Evolutionary conservation across 2,329 filamentous ascomycete species (phyloP), one percentile per base, ranked within the genome.

Genomic region (Trichophyton equinum): DNA sequence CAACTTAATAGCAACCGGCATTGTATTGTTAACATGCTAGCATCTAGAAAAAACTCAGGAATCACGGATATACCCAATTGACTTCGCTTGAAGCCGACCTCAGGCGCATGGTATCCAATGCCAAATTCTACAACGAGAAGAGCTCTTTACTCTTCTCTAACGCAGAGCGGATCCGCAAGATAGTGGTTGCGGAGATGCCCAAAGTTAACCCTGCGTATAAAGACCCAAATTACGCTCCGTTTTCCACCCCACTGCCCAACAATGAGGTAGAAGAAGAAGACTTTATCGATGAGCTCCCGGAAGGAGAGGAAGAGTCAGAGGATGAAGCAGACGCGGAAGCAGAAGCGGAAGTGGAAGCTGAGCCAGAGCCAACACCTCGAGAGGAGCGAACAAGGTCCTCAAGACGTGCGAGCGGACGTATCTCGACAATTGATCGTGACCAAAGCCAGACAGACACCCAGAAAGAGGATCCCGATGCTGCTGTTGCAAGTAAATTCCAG

Each of bases 101-200:
- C 70, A 95, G 94, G 77, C 85, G 90, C 64, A 88, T 96, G 81
- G 87, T 95, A 60, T 81, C 84, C 65, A 96, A 95, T 69, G 89
- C 88, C 40, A 95, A 95, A 73, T 85, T 89, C 60, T 94, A 84
- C 75, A 92, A 92, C 69, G 80, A 85, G 62, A 86, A 86, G 66
- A 82, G 81, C 49, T 89, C 88, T 0, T 76, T 84, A 61, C 80
- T 87, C 42, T 92, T 87, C 70, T 86, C 90, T 49, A 90, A 96
- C 75, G 89, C 91, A 7, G 91, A 96, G 73, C 84, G 89, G 57
- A 82, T 96, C 53, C 82, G 91, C 55, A 96, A 95, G 75, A 86
- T 89, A 2, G 80, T 92, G 46, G 91, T 88, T 71, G 92, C 91
- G 68, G 90, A 85, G 72, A 95, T 95, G 90, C 86, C 85, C 61